A percentile compares a stretch with the other conserved stretches of the same genome.
Evolutionary conservation across 2,329 filamentous ascomycete species (phyloP).

Genomic region (Zymoseptoria crescenta): DNA sequence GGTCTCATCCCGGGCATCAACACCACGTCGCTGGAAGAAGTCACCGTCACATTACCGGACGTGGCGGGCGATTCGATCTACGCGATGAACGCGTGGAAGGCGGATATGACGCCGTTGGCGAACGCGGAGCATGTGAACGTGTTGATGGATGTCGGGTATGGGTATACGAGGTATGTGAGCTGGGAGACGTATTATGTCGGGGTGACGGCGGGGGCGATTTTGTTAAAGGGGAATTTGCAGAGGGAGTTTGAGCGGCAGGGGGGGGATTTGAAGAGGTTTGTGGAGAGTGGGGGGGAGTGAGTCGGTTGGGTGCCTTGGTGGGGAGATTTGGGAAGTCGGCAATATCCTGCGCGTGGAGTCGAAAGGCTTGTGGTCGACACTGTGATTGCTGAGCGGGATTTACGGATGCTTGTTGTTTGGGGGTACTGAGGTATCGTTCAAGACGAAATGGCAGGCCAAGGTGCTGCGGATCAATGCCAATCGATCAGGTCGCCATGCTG

Average conservation of each 20-base stretch:
- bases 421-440: too few relatives aligned
- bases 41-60: not conserved
- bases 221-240: not conserved
- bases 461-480: too few relatives aligned
- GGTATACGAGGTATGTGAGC: not conserved
- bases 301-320: too few relatives aligned
- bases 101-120: not conserved
- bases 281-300: not conserved
- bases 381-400: too few relatives aligned
- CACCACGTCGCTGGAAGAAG: not conserved
- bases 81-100: not conserved
- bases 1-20: not conserved
- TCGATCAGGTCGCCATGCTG: too few relatives aligned
- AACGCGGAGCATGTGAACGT: not conserved
- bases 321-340: too few relatives aligned
- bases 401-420: too few relatives aligned
- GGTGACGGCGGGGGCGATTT: not conserved
- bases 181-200: not conserved
- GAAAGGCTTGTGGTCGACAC: too few relatives aligned
- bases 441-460: too few relatives aligned
- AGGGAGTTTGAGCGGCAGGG: not conserved
- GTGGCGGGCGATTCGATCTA: not conserved
- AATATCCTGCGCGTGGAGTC: too few relatives aligned
- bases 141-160: not conserved
- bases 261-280: not conserved